These are phyloP conservation scores for Paracoccidioides lutzii DNA, from an alignment of 2,329 filamentous ascomycete species.

Conservation along the genomic window DNA sequence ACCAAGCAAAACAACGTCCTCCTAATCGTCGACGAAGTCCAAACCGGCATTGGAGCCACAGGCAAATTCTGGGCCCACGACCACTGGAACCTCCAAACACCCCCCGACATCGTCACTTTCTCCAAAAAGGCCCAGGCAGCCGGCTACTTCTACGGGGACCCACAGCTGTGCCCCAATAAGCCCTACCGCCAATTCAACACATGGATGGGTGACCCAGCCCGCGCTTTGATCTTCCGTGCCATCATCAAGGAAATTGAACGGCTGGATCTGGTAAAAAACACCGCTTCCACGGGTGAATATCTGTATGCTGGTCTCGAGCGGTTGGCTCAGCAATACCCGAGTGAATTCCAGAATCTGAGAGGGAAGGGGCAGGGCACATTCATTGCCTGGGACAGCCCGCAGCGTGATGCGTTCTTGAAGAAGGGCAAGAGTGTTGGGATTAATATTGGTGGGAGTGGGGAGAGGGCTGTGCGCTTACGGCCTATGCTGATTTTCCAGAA, in stretches of 20 bases:
- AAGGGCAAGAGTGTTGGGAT: conserved; percentile 68
- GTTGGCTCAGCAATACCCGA: conserved; percentile 58
- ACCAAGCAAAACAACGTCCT: conserved; percentile 56
- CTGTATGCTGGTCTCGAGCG: conserved; percentile 57
- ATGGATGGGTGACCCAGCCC: conserved; percentile 87
- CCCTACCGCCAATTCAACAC: conserved; percentile 95
- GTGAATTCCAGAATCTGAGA: conserved; percentile 67
- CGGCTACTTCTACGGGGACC: conserved; percentile 80
- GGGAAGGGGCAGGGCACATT: conserved; percentile 85
- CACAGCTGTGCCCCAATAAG: conserved; percentile 71
- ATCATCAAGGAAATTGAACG: conserved; percentile 72
- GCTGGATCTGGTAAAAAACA: conserved; percentile 65
- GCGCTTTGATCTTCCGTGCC: conserved; percentile 71
- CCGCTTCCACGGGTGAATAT: conserved; percentile 65
- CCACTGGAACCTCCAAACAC: conserved; percentile 69
- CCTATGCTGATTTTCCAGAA: conserved; percentile 91
- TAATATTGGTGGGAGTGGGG: conserved; percentile 77
- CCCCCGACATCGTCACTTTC: conserved; percentile 90
- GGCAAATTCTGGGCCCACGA: conserved; percentile 96
- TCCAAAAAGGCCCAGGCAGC: conserved; percentile 91
- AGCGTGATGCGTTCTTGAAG: conserved; percentile 64
- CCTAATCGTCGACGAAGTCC: conserved; percentile 86
- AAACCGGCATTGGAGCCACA: conserved; percentile 84
- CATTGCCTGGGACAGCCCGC: conserved; percentile 78
- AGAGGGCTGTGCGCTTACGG: conserved; percentile 60